Evolutionary conservation across 257 asterid species (phyloP), one percentile per base, ranked within the genome.

Genomic region (Solanum megistacrolobum): DNA sequence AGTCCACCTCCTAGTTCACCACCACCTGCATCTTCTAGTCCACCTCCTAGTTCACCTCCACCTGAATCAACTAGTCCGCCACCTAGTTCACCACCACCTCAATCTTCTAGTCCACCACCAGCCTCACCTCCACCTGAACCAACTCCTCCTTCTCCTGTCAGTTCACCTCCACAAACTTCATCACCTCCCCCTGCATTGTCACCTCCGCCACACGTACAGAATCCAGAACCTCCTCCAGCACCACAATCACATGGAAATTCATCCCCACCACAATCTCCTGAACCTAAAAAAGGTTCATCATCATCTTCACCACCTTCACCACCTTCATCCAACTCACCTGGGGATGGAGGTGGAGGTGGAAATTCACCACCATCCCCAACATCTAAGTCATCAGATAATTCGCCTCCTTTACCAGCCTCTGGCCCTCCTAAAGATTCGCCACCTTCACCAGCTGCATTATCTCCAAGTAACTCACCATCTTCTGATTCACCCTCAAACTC

Each of bases 401-500:
- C 90, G 34, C 85, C 95, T 32, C 92, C 96, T 13, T 90, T 94
- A 4, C 87, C 90, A 83, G n/a, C 92, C 55, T 88, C 92, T 35
- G 82, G n/a, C 34, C 88, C 93, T 83, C 91, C 92, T n/a, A 66
- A 66, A 34, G 84, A 20, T 62, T 87, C 94, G 8, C 94, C 96
- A n/a, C 93, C 97, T 6, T 34, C 89, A 25, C 90, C 90, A 9
- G 83, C 87, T 87, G 79, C 83, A 23, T 46, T 74, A 3, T 9
- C 89, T 73, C 69, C 12, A 25, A 82, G 29, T 82, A 29, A 52
- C 68, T 29, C 85, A 81, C 68, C 68, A 9, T 46, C 68, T 81
- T 46, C 27, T 82, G 21, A 6, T 82, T 39, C 27, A 12, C 89
- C 89, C 27, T 89, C 91, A 29, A 20, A 48, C 36, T 43, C 88